Conservation (phyloP, 2,329 filamentous ascomycete genomes). For the Aspergillus sp. region DNA sequence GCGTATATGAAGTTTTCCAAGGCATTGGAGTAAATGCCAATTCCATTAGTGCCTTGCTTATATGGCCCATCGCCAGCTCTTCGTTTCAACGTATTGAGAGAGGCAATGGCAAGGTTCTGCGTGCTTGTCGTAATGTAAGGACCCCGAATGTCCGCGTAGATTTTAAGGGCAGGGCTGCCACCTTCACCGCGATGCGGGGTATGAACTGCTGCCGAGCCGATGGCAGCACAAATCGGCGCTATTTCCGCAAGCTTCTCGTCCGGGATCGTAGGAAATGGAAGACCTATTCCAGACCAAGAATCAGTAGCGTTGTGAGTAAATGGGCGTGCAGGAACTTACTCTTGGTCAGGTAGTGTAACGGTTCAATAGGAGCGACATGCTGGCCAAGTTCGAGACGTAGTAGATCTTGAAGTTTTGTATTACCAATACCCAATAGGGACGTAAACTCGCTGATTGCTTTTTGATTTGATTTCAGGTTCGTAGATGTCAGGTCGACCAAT, state of each 20-base stretch:
- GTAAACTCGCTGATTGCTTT: constrained; percentile 80
- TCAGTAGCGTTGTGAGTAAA: constrained; percentile 32
- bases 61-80: constrained; percentile 77
- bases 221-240: constrained; percentile 74
- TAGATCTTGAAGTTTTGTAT: constrained; percentile 77
- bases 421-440: constrained; percentile 74
- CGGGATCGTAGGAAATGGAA: constrained; percentile 76
- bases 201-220: constrained; percentile 62
- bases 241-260: constrained; percentile 74
- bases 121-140: constrained; percentile 81
- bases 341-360: constrained; percentile 90
- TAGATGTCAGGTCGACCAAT: constrained; percentile 78
- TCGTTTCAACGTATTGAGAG: constrained; percentile 77
- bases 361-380: constrained; percentile 78
- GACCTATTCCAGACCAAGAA: constrained; percentile 39
- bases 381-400: constrained; percentile 79
- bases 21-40: constrained; percentile 81
- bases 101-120: constrained; percentile 83
- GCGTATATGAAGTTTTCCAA: constrained; percentile 84
- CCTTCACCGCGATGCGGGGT: constrained; percentile 51
- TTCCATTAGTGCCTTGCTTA: constrained; percentile 83
- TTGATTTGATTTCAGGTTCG: constrained; percentile 91
- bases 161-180: constrained; percentile 72
- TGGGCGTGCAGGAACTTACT: constrained; percentile 43
- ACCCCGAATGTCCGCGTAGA: constrained; percentile 83